Evolutionary conservation across 768 basidiomycete species (phyloP).

Genomic region (Lenzites betulinus): DNA sequence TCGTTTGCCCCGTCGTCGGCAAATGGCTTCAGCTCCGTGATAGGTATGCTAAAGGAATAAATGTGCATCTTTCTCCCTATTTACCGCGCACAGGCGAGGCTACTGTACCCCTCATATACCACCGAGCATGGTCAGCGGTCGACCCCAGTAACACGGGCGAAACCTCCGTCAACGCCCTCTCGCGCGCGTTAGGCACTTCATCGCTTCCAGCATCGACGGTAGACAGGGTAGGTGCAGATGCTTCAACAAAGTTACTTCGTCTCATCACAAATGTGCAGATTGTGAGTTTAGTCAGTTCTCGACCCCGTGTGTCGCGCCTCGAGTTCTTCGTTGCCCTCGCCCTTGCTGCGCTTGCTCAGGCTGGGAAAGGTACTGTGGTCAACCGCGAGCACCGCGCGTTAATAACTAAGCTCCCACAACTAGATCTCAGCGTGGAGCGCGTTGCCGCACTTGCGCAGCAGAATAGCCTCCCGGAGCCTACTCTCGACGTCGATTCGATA

Average conservation of each 20-base stretch:
- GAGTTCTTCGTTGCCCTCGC: conserved; percentile 94
- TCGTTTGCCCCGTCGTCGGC: conserved; percentile 45
- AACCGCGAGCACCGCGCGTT: neutral
- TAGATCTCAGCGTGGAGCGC: conserved; percentile 83
- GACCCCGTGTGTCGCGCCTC: conserved; percentile 76
- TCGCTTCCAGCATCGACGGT: conserved; percentile 78
- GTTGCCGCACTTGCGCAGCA: conserved; percentile 75
- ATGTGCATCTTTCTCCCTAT: neutral
- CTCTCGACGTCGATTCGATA: conserved; percentile 62
- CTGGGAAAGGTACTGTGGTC: conserved; percentile 60
- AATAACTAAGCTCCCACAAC: neutral
- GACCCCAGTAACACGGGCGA: conserved; percentile 75
- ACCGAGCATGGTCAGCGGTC: conserved; percentile 68
- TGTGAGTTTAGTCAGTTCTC: conserved; percentile 84
- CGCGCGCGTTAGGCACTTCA: conserved; percentile 77
- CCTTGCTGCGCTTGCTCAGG: conserved; percentile 83
- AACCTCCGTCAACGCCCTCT: conserved; percentile 79
- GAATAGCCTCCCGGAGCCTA: conserved; percentile 76
- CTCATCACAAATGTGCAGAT: conserved; percentile 52
- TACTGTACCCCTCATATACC: conserved; percentile 77
- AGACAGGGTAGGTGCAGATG: conserved; percentile 67
- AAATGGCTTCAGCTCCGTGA: conserved; percentile 66
- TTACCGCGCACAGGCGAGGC: conserved; percentile 59
- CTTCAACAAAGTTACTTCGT: neutral
- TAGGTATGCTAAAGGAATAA: conserved; percentile 45